Conservation (phyloP, 129 eudicot species). For the Calendula officinalis region DNA sequence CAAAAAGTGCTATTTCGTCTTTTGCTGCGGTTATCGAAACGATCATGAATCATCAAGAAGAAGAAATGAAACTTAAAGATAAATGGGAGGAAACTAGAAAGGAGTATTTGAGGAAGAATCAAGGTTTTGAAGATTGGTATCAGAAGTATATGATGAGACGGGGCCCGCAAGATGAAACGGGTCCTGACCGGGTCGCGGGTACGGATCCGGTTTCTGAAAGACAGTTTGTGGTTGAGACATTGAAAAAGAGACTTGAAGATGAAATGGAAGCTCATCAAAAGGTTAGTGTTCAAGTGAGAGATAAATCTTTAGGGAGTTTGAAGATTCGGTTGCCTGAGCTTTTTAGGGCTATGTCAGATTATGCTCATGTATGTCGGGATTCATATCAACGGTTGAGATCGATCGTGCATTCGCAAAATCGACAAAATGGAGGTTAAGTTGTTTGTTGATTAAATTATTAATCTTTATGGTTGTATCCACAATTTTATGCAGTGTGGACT, state of each 20-base stretch:
- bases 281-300: slow-evolving; percentile 81
- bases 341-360: slow-evolving; percentile 77
- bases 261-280: slow-evolving; percentile 80
- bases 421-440: slow-evolving; percentile 35
- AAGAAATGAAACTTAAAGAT: slow-evolving; percentile 89
- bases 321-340: slow-evolving; percentile 88
- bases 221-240: slow-evolving; percentile 63
- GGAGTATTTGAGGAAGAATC: slow-evolving; percentile 62
- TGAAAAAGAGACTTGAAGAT: slow-evolving; percentile 77
- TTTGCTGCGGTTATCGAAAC: slow-evolving; percentile 79
- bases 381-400: slow-evolving; percentile 60
- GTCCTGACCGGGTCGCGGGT: slow-evolving; percentile 43
- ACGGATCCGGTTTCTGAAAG: slow-evolving; percentile 55
- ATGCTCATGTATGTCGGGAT: slow-evolving; percentile 60
- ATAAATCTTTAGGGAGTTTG: slow-evolving; percentile 74
- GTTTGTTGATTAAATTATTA: neutral
- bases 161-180: slow-evolving; percentile 51
- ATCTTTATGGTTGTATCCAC: slow-evolving; percentile 22
- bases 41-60: slow-evolving; percentile 73
- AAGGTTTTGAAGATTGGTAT: slow-evolving; percentile 84
- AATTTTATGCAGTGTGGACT: slow-evolving; percentile 13
- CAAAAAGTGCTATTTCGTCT: slow-evolving; percentile 71
- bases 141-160: slow-evolving; percentile 62
- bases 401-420: slow-evolving; percentile 44
- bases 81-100: slow-evolving; percentile 79